A percentile compares a stretch with the other conserved stretches of the same genome.
phyloP scores from a whole-genome alignment of 805 yeast species.

The Saturnispora quitensis region DNA sequence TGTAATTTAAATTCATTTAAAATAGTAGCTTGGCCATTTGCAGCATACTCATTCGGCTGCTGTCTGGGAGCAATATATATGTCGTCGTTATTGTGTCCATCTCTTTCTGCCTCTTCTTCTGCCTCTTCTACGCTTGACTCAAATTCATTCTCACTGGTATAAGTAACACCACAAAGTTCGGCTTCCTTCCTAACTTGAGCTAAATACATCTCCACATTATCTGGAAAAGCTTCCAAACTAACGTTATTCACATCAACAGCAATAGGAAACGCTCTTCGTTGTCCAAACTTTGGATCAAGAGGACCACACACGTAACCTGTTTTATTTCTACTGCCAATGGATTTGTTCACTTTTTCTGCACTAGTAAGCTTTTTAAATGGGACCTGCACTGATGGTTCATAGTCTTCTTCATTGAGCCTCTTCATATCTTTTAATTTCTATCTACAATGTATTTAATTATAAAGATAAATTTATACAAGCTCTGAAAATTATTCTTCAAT shows the following conservation, averaged over 20 bases:
- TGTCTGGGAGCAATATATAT: conserved; percentile 1
- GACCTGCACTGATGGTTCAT: background rate
- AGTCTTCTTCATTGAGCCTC: background rate
- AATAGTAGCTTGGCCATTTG: background rate
- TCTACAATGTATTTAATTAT: background rate
- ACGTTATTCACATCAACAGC: conserved; percentile 14
- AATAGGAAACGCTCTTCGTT: conserved; percentile 29
- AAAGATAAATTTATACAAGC: background rate
- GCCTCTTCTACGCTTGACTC: background rate
- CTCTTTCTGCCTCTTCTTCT: background rate
- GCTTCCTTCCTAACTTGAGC: conserved; percentile 28
- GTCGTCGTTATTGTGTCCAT: conserved; percentile 7
- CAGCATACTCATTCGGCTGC: background rate
- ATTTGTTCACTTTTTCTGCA: background rate
- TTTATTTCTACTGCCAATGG: background rate
- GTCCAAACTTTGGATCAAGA: conserved; percentile 30
- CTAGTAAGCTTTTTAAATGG: background rate
- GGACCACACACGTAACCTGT: conserved; percentile 23
- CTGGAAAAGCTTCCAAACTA: conserved; percentile 15
- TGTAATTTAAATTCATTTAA: conserved; percentile 13
- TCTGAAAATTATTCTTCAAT: background rate
- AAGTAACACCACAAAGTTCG: conserved; percentile 2
- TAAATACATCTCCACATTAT: conserved; percentile 25
- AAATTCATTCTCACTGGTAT: conserved; percentile 7
- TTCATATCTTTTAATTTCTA: background rate